A percentile compares a stretch with the other conserved stretches of the same genome.
Evolutionary conservation across 257 asterid species (phyloP).

Genomic region (Pogostemon cablin): DNA sequence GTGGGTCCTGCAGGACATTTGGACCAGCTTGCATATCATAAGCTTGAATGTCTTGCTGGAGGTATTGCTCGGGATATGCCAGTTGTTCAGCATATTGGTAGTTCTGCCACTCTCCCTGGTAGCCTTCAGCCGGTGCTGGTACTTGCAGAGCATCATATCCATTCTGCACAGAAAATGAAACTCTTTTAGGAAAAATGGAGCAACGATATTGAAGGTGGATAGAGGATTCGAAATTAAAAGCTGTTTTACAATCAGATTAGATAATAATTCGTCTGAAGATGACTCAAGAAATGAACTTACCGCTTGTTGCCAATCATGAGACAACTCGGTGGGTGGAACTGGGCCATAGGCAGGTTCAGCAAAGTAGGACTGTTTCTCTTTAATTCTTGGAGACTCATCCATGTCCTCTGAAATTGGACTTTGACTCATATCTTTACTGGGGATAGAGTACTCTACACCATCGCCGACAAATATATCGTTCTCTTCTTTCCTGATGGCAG

Average conservation of each 20-base stretch:
- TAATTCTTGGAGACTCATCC: slow-evolving; percentile 98
- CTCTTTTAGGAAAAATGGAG: slow-evolving; percentile 16
- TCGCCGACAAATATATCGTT: slow-evolving; percentile 98
- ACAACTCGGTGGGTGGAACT: slow-evolving; percentile 78
- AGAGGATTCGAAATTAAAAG: not conserved
- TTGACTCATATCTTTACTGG: slow-evolving; percentile 87
- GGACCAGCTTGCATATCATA: slow-evolving; percentile 72
- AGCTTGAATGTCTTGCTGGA: slow-evolving; percentile 73
- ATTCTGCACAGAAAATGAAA: slow-evolving; percentile 46
- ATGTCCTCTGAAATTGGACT: slow-evolving; percentile 96
- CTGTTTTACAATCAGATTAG: slow-evolving; percentile 1
- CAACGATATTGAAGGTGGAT: not conserved
- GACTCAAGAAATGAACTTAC: slow-evolving; percentile 47
- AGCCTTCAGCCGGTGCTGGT: slow-evolving; percentile 70
- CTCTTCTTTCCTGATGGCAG: slow-evolving; percentile 63
- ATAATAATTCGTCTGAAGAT: slow-evolving; percentile 22
- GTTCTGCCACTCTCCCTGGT: slow-evolving; percentile 94
- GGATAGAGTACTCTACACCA: slow-evolving; percentile 79
- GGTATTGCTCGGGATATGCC: slow-evolving; percentile 88
- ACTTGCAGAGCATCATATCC: slow-evolving; percentile 83
- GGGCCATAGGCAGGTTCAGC: slow-evolving; percentile 93
- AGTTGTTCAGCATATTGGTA: slow-evolving; percentile 88
- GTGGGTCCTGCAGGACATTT: slow-evolving; percentile 65
- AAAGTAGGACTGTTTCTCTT: slow-evolving; percentile 71
- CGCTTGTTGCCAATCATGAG: slow-evolving; percentile 80